phyloP scores from a whole-genome alignment of 306 rosid species.

The Canavalia gladiata region DNA sequence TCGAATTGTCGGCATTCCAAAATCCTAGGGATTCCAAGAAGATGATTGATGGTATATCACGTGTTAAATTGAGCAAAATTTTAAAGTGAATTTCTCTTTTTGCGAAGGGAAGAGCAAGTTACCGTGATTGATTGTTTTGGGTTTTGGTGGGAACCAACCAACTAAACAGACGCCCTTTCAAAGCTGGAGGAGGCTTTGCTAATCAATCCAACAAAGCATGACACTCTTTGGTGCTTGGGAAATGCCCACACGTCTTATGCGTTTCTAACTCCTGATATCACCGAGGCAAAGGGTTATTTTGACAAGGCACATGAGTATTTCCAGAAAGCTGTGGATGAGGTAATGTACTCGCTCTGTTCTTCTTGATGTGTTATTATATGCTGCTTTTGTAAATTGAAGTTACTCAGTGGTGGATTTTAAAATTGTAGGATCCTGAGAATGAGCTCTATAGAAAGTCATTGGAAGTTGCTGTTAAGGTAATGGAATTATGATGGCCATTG shows the following conservation, averaged over 20 bases:
- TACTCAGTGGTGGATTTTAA: constrained; percentile 40
- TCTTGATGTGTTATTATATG: neutral
- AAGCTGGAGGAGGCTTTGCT: constrained; percentile 84
- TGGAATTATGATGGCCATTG: constrained; percentile 13
- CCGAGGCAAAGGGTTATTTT: constrained; percentile 69
- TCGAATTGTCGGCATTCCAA: constrained; percentile 79
- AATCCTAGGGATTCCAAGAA: constrained; percentile 57
- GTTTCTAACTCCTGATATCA: constrained; percentile 67
- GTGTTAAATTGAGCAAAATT: constrained; percentile 3
- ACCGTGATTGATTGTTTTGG: neutral
- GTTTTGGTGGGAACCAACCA: constrained; percentile 14
- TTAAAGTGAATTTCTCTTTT: constrained; percentile 4
- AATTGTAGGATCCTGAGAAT: constrained; percentile 77
- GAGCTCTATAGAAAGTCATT: constrained; percentile 78
- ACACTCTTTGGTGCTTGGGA: constrained; percentile 82
- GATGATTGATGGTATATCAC: constrained; percentile 65
- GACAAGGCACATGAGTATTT: constrained; percentile 71
- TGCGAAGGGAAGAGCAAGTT: neutral
- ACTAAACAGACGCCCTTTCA: constrained; percentile 60
- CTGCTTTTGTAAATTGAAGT: neutral
- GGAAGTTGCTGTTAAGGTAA: constrained; percentile 77
- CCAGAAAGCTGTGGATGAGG: constrained; percentile 73
- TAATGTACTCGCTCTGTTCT: constrained; percentile 25
- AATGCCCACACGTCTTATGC: constrained; percentile 72
- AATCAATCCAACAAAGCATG: constrained; percentile 68